A percentile compares a stretch with the other conserved stretches of the same genome.
phyloP scores from a whole-genome alignment of 306 rosid species.

The Sicyos edulis region DNA sequence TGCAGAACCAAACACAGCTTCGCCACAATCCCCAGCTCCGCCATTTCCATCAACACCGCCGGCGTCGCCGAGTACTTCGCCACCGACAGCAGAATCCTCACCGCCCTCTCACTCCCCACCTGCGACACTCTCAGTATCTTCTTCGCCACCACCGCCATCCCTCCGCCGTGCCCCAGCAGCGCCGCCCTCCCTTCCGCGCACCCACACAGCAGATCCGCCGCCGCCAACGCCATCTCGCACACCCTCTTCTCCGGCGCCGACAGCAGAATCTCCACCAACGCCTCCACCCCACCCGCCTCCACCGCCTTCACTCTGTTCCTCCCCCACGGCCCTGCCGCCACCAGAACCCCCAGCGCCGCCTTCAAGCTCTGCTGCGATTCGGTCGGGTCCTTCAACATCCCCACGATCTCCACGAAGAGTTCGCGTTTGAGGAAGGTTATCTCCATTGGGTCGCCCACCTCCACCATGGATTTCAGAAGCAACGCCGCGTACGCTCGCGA shows the following conservation, averaged over 20 bases:
- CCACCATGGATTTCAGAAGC: conserved; percentile 44
- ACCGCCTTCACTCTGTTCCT: conserved; percentile 55
- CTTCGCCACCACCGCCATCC: conserved; percentile 63
- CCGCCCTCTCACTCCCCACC: conserved; percentile 61
- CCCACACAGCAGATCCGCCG: conserved; percentile 50
- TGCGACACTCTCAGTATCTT: conserved; percentile 70
- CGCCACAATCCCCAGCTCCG: conserved; percentile 61
- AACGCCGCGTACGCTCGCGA: conserved; percentile 58
- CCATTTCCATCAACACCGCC: conserved; percentile 56
- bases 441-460: conserved; percentile 32
- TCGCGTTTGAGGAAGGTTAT: conserved; percentile 27
- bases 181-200: conserved; percentile 75
- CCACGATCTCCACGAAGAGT: conserved; percentile 39
- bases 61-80: conserved; percentile 45
- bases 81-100: conserved; percentile 43
- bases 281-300: conserved; percentile 53
- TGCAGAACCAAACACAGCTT: conserved; percentile 66
- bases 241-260: conserved; percentile 40
- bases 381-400: conserved; percentile 49
- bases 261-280: conserved; percentile 48
- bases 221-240: conserved; percentile 50
- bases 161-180: conserved; percentile 56
- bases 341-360: conserved; percentile 40
- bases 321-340: conserved; percentile 46
- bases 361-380: conserved; percentile 43